A percentile compares a stretch with the other conserved stretches of the same genome.
These are phyloP conservation scores for Ogataea degrootiae DNA, from an alignment of 805 yeast genomes.

Conservation along the genomic window DNA sequence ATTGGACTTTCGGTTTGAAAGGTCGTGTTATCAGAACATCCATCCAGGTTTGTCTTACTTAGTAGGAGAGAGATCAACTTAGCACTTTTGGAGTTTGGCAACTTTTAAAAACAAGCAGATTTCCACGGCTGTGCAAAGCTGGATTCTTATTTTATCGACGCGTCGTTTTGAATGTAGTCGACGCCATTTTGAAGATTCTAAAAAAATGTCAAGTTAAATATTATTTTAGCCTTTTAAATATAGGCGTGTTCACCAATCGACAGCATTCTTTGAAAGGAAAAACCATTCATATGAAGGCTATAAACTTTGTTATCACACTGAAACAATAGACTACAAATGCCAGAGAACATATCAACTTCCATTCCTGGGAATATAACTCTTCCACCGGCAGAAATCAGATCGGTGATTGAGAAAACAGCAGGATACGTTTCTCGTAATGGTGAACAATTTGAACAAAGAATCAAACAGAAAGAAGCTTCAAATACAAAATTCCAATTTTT, in stretches of 20 bases:
- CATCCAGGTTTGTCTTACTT: neutral
- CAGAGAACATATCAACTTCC: neutral
- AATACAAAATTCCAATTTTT: slow-evolving; percentile 64
- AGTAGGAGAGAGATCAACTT: neutral
- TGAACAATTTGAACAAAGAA: slow-evolving; percentile 52
- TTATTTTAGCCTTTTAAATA: too few species aligned
- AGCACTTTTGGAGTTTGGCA: too few species aligned
- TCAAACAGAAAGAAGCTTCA: slow-evolving; percentile 40
- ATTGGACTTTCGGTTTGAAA: neutral
- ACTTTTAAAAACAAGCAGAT: too few species aligned
- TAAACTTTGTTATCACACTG: too few species aligned
- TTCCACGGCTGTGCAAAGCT: too few species aligned
- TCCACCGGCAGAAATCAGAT: slow-evolving; percentile 49
- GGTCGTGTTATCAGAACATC: neutral
- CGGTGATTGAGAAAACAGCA: slow-evolving; percentile 66
- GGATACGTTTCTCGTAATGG: slow-evolving; percentile 70
- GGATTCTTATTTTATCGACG: too few species aligned
- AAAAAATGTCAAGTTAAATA: too few species aligned
- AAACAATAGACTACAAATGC: neutral
- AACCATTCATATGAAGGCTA: too few species aligned
- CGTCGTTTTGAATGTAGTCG: too few species aligned
- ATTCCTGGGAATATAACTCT: slow-evolving; percentile 39
- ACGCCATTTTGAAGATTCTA: too few species aligned
- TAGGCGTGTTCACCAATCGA: too few species aligned
- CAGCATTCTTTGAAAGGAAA: too few species aligned